Evolutionary conservation across 2,329 filamentous ascomycete genomes (phyloP).

Genomic region (Colletotrichum graminicola): DNA sequence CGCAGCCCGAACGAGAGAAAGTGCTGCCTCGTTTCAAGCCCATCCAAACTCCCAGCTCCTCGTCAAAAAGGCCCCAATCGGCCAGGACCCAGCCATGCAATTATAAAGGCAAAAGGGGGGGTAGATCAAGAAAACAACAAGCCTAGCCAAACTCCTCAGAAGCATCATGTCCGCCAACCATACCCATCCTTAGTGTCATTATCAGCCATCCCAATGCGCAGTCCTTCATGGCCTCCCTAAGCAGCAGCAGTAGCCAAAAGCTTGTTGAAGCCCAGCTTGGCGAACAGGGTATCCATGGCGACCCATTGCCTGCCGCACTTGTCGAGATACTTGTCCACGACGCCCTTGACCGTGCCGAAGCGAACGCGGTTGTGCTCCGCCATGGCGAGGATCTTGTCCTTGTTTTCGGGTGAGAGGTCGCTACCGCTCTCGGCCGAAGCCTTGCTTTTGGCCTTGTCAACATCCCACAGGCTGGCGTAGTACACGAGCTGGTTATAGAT

Average conservation of each 20-base stretch:
- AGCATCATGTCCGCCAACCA: background rate
- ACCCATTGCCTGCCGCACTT: slow-evolving; percentile 95
- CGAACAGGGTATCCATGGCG: slow-evolving; percentile 90
- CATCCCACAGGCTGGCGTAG: slow-evolving; percentile 86
- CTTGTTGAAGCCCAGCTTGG: slow-evolving; percentile 70
- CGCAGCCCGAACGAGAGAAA: background rate
- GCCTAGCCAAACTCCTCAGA: slow-evolving; percentile 8
- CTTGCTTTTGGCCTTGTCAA: slow-evolving; percentile 78
- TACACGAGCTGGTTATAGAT: slow-evolving; percentile 97
- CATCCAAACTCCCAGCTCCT: slow-evolving; percentile 18
- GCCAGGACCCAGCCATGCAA: background rate
- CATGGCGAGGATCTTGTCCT: slow-evolving; percentile 74
- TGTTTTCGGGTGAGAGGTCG: slow-evolving; percentile 64
- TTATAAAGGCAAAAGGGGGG: background rate
- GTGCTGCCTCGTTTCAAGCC: background rate
- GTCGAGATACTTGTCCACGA: slow-evolving; percentile 86
- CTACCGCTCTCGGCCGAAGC: slow-evolving; percentile 50
- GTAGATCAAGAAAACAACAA: background rate
- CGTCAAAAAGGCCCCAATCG: background rate
- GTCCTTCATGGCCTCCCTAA: background rate
- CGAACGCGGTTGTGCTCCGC: slow-evolving; percentile 85
- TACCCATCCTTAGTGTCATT: slow-evolving; percentile 10
- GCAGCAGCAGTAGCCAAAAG: slow-evolving; percentile 14
- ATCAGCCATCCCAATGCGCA: slow-evolving; percentile 8
- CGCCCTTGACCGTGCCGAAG: slow-evolving; percentile 80